Conservation (phyloP, 345 rosid genomes). For the Gossypium longicalyx region DNA sequence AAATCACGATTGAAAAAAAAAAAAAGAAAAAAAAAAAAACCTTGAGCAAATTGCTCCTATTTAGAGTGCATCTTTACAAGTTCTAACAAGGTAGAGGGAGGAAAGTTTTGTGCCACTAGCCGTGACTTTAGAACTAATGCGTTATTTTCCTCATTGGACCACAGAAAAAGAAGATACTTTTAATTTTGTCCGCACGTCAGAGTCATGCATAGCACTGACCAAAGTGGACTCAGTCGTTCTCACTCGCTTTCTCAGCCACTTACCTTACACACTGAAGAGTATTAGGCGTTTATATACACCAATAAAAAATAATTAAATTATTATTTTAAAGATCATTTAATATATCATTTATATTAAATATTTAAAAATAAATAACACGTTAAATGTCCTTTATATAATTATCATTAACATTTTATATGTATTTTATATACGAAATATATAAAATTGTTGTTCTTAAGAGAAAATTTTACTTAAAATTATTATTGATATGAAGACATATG, state of each 20-base stretch:
- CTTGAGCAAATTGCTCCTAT: background rate
- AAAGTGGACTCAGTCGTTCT: background rate
- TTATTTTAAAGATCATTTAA: too few species aligned
- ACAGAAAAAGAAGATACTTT: background rate
- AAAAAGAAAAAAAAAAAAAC: too few species aligned
- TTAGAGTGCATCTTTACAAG: background rate
- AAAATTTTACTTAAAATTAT: too few species aligned
- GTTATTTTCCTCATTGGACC: background rate
- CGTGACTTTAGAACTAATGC: background rate
- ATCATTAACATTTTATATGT: too few species aligned
- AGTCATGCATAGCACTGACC: constrained; percentile 10
- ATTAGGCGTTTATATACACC: too few species aligned
- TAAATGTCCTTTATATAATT: too few species aligned
- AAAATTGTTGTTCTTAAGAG: too few species aligned
- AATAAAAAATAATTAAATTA: too few species aligned
- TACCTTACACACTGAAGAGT: background rate
- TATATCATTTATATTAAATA: too few species aligned
- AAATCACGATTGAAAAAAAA: too few species aligned
- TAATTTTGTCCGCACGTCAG: constrained; percentile 4
- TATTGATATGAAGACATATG: fast-evolving
- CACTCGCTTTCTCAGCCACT: background rate
- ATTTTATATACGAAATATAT: too few species aligned
- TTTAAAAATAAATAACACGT: too few species aligned
- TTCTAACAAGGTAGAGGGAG: background rate
- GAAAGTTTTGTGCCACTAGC: background rate